Conservation (phyloP, 73 alveolate genomes). For the Effrenium voratum region DNA sequence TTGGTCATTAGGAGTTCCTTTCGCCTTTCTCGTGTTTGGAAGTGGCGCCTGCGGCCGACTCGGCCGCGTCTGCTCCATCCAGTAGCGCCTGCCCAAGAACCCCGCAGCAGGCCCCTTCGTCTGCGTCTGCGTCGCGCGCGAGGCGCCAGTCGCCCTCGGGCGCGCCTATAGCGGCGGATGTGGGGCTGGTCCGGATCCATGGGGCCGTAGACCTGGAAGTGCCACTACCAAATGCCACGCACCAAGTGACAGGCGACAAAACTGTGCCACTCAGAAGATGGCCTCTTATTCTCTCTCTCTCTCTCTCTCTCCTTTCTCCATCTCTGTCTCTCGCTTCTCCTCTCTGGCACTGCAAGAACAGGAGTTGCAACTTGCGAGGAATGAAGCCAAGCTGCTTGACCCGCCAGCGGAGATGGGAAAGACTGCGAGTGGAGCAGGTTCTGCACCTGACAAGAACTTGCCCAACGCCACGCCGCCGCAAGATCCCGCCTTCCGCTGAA, state of each 20-base stretch:
- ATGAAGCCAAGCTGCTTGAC: no score
- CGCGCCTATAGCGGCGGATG: conserved; percentile 54
- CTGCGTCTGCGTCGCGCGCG: neutral
- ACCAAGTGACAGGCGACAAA: no score
- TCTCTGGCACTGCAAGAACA: no score
- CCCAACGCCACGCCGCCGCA: neutral
- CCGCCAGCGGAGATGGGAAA: no score
- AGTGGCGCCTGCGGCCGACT: neutral
- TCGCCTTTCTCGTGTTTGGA: no score
- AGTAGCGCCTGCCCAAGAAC: conserved; percentile 38
- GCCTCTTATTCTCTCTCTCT: no score
- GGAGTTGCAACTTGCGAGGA: no score
- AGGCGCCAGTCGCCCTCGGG: neutral
- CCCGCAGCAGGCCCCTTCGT: neutral
- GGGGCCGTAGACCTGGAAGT: conserved; percentile 71
- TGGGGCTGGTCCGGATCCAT: conserved; percentile 56
- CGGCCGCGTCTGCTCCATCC: conserved; percentile 70
- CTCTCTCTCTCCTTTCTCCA: no score
- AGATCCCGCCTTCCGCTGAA: conserved; percentile 56
- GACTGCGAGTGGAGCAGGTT: neutral
- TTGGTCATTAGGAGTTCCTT: no score
- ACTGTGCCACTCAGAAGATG: no score
- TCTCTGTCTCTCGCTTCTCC: no score
- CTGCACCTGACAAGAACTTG: neutral
- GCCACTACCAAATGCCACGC: no score